Percentiles rank a stretch among this genome's conserved stretches.
phyloP scores from a whole-genome alignment of 768 basidiomycete genomes.

The Gymnopilus junonius region DNA sequence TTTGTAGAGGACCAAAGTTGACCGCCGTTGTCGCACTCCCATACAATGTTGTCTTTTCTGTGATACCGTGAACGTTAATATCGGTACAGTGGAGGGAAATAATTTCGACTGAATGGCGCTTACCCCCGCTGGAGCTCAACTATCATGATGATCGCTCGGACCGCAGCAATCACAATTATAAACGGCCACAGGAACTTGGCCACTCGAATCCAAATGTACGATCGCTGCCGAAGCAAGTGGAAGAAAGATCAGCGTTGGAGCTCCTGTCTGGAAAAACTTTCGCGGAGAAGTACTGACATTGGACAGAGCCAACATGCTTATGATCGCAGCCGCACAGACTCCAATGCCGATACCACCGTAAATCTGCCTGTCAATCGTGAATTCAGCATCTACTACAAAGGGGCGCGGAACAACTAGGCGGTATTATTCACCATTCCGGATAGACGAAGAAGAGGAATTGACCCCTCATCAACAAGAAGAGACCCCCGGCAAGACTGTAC shows the following conservation, averaged over 20 bases:
- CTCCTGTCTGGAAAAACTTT: conserved; percentile 24
- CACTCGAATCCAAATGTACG: conserved; percentile 69
- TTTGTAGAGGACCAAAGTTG: conserved; percentile 58
- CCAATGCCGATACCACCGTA: conserved; percentile 69
- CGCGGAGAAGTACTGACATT: conserved; percentile 50
- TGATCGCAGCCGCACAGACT: conserved; percentile 52
- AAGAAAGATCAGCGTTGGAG: conserved; percentile 17
- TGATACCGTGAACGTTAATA: conserved; percentile 24
- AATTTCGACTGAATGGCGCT: conserved; percentile 18
- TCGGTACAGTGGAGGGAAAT: conserved; percentile 9
- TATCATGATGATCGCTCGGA: conserved; percentile 75
- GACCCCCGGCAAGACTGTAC: conserved; percentile 69
- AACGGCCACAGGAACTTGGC: conserved; percentile 74
- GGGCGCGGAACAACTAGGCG: neutral
- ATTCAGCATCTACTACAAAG: neutral
- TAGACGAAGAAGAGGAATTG: conserved; percentile 67
- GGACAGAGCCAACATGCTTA: conserved; percentile 62
- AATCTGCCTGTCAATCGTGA: conserved; percentile 52
- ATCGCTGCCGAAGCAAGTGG: conserved; percentile 49
- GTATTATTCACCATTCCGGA: conserved; percentile 60
- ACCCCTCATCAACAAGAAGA: conserved; percentile 65
- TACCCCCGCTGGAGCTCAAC: conserved; percentile 73
- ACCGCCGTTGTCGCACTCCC: conserved; percentile 77
- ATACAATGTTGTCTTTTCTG: conserved; percentile 69
- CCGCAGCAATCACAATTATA: conserved; percentile 62